phyloP scores from a whole-genome alignment of 1,139 yeast genomes.

The Candida pseudoviswanathii region DNA sequence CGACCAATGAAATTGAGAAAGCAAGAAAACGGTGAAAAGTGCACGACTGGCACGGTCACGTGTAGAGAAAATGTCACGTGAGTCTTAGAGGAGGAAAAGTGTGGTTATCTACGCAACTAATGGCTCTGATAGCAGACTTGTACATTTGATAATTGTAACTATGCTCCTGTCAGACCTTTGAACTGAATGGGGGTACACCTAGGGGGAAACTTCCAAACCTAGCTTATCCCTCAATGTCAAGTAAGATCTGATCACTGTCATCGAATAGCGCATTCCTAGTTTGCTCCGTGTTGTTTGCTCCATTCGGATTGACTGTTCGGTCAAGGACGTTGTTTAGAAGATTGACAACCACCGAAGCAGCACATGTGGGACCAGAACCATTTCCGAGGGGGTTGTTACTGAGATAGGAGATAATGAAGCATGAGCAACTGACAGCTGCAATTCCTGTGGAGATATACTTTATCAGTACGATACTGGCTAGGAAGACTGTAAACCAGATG shows the following conservation, averaged over 20 bases:
- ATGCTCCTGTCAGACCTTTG: no score
- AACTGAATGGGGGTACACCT: not conserved
- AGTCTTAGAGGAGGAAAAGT: not conserved
- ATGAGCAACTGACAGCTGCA: conserved; percentile 2
- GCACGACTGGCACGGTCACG: not conserved
- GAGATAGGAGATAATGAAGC: not conserved
- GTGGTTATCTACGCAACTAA: not conserved
- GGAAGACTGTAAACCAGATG: not conserved
- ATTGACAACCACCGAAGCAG: not conserved
- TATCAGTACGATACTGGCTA: not conserved
- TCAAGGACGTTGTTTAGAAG: conserved; percentile 1
- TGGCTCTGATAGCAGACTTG: not conserved
- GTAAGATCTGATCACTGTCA: not conserved
- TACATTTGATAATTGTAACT: no score
- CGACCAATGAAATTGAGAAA: conserved; percentile 3
- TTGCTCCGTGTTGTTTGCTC: not conserved
- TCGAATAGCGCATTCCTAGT: not conserved
- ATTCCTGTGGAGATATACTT: conserved; percentile 1
- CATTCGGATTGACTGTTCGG: not conserved
- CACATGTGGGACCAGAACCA: conserved; percentile 1
- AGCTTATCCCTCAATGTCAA: not conserved
- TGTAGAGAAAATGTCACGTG: not conserved
- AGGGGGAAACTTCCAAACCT: not conserved
- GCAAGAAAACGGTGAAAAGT: not conserved
- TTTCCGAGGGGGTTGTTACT: conserved; percentile 1